Conservation (phyloP, 441 rosid genomes). For the Arabidopsis lyrata region DNA sequence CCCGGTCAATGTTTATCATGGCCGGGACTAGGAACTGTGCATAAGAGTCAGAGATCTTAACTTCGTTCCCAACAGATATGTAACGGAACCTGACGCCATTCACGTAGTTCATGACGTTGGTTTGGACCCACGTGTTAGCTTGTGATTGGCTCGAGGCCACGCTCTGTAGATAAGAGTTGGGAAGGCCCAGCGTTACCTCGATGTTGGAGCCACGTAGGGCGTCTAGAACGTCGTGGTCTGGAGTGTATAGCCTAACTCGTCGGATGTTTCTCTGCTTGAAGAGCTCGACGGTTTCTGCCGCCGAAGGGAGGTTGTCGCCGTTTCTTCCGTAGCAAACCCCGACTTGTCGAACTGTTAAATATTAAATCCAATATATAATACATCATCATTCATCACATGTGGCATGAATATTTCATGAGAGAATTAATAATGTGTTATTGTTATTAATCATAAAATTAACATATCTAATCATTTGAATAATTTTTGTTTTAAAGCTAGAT, state of each 20-base stretch:
- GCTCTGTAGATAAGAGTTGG: constrained; percentile 35
- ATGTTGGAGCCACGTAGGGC: constrained; percentile 40
- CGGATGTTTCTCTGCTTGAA: constrained; percentile 30
- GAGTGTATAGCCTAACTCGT: constrained; percentile 25
- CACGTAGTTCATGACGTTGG: constrained; percentile 46
- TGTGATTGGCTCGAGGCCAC: constrained; percentile 48
- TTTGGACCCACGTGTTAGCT: constrained; percentile 52
- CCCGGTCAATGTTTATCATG: constrained; percentile 46
- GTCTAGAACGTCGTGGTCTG: constrained; percentile 21
- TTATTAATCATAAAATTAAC: too few species aligned
- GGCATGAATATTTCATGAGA: too few species aligned
- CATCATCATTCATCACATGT: too few species aligned
- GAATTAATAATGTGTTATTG: too few species aligned
- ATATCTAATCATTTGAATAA: neutral
- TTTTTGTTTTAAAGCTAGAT: too few species aligned
- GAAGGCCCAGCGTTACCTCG: constrained; percentile 33
- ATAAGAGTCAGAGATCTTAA: neutral
- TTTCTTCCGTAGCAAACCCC: constrained; percentile 35
- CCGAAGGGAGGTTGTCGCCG: constrained; percentile 29
- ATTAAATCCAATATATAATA: neutral
- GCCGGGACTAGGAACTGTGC: constrained; percentile 47
- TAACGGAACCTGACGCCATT: constrained; percentile 51
- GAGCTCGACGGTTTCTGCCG: constrained; percentile 24
- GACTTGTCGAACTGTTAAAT: constrained; percentile 31
- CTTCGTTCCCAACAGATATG: constrained; percentile 61